Conservation (phyloP, 1,139 yeast species). For the Pichia sp. region DNA sequence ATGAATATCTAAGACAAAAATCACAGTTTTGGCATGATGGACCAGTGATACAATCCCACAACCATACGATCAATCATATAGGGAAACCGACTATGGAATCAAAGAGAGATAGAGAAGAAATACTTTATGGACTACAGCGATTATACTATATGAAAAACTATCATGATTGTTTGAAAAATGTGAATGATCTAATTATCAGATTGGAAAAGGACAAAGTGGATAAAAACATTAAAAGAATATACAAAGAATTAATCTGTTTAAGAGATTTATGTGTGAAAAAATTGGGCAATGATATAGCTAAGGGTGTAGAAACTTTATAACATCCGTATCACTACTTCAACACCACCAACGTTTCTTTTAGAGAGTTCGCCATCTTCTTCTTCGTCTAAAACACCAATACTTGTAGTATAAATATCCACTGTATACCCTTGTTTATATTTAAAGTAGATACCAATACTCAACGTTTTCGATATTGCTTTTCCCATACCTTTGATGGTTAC, state of each 20-base stretch:
- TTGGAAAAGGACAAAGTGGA: conserved; percentile 24
- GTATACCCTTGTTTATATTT: conserved; percentile 39
- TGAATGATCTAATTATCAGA: conserved; percentile 29
- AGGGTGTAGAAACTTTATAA: neutral
- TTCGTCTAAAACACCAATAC: conserved; percentile 60
- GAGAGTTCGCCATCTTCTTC: conserved; percentile 24
- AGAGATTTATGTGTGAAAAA: conserved; percentile 7
- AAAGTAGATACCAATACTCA: conserved; percentile 48
- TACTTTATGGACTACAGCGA: conserved; percentile 37
- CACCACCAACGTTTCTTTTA: neutral
- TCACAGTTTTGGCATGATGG: conserved; percentile 41
- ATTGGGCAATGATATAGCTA: neutral
- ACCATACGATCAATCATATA: conserved; percentile 34
- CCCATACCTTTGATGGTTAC: conserved; percentile 66
- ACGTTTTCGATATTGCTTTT: conserved; percentile 48
- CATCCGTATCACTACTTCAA: conserved; percentile 29
- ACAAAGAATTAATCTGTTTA: conserved; percentile 41
- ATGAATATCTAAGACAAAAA: conserved; percentile 43
- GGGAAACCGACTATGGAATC: conserved; percentile 18
- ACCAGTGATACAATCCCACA: conserved; percentile 32
- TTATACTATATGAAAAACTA: conserved; percentile 45
- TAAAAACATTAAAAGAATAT: conserved; percentile 38
- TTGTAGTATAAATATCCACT: conserved; percentile 52
- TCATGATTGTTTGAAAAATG: conserved; percentile 37
- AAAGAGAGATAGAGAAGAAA: conserved; percentile 23